These are phyloP conservation scores for Leucocoprinus birnbaumii DNA, from an alignment of 768 basidiomycete genomes.

Conservation along the genomic window DNA sequence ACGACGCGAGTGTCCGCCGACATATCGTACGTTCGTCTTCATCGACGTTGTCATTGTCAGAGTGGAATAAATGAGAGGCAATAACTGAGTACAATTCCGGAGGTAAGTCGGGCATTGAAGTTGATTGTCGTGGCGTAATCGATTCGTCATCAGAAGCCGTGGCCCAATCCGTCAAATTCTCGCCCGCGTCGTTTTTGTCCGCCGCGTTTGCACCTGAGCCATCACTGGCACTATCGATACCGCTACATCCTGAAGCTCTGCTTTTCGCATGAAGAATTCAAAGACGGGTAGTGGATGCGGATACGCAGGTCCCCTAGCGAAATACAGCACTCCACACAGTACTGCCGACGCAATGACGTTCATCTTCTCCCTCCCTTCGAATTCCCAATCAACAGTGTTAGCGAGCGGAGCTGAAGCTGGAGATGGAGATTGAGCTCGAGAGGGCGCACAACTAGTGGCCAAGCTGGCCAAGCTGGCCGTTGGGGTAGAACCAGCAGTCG, in stretches of 20 bases:
- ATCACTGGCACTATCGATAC: too few species aligned
- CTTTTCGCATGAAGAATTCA: neutral
- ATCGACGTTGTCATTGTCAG: neutral
- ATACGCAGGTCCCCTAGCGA: neutral
- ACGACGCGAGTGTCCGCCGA: neutral
- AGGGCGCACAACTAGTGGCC: too few species aligned
- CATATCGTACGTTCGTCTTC: neutral
- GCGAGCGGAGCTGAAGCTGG: too few species aligned
- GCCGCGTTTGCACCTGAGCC: too few species aligned
- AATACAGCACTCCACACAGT: neutral
- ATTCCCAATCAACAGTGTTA: too few species aligned
- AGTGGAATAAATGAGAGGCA: neutral
- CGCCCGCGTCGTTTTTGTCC: neutral
- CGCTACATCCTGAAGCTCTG: too few species aligned
- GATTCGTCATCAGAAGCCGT: neutral
- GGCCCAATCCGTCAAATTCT: neutral
- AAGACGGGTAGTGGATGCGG: neutral
- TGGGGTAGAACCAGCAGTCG: too few species aligned
- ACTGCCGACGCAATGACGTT: neutral
- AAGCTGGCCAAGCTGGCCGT: too few species aligned
- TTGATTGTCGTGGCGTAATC: neutral
- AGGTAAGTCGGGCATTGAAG: neutral
- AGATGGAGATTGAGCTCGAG: too few species aligned
- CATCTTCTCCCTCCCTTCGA: neutral
- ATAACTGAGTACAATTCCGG: conserved; percentile 8